Evolutionary conservation across 2,329 filamentous ascomycete genomes (phyloP).

Genomic region (Pseudophaeomoniella oleicola): DNA sequence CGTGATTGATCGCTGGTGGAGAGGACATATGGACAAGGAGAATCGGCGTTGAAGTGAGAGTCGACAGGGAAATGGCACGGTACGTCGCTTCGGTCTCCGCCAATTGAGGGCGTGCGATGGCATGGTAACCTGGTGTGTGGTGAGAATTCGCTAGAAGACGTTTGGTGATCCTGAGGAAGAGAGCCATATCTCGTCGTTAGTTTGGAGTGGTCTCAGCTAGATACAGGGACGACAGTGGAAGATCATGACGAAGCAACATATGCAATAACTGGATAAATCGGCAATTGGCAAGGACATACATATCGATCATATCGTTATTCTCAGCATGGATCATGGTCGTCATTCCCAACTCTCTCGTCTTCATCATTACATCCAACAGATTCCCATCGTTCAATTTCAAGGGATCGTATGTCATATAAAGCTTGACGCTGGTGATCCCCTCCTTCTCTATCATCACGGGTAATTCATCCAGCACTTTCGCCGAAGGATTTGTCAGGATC

Average conservation of each 20-base stretch:
- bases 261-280: no score
- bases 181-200: no score
- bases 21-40: slow-evolving; percentile 40
- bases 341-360: slow-evolving; percentile 24
- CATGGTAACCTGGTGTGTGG: slow-evolving; percentile 23
- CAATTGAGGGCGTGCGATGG: slow-evolving; percentile 23
- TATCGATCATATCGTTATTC: slow-evolving; percentile 28
- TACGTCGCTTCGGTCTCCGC: slow-evolving; percentile 32
- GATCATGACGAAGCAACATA: no score
- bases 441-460: slow-evolving; percentile 19
- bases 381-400: slow-evolving; percentile 25
- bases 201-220: no score
- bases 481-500: slow-evolving; percentile 21
- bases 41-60: slow-evolving; percentile 36
- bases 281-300: no score
- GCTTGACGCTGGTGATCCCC: slow-evolving; percentile 30
- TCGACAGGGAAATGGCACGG: slow-evolving; percentile 34
- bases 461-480: slow-evolving; percentile 21
- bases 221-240: no score
- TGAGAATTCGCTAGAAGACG: slow-evolving; percentile 6
- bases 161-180: slow-evolving; percentile 10
- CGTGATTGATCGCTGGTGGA: slow-evolving; percentile 30
- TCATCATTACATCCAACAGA: slow-evolving; percentile 28
- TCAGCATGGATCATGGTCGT: slow-evolving; percentile 35
- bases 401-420: slow-evolving; percentile 34